These are phyloP conservation scores for Alternaria viburni DNA, from an alignment of 2,329 filamentous ascomycete genomes.

Conservation along the genomic window DNA sequence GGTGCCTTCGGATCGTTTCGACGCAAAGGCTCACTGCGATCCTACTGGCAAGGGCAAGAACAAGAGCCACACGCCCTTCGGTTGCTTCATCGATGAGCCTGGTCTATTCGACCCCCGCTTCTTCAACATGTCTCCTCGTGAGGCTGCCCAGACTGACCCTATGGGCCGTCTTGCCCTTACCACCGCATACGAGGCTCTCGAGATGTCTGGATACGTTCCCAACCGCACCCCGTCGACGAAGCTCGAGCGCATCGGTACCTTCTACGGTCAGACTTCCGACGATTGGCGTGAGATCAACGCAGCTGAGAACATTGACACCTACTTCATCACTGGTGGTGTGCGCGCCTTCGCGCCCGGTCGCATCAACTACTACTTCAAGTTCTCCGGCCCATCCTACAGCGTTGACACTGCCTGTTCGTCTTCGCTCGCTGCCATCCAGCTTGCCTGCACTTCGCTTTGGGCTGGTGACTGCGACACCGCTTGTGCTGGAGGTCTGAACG, in stretches of 20 bases:
- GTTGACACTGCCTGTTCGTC: slow-evolving; percentile 83
- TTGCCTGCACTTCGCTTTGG: slow-evolving; percentile 76
- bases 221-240: slow-evolving; percentile 73
- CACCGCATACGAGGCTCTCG: slow-evolving; percentile 81
- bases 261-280: slow-evolving; percentile 77
- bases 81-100: slow-evolving; percentile 77
- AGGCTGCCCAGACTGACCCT: slow-evolving; percentile 80
- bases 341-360: slow-evolving; percentile 67
- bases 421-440: slow-evolving; percentile 72
- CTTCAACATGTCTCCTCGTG: slow-evolving; percentile 85
- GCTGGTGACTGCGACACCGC: slow-evolving; percentile 81
- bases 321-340: slow-evolving; percentile 70
- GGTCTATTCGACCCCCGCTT: slow-evolving; percentile 82
- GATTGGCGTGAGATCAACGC: slow-evolving; percentile 80
- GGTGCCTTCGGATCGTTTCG: slow-evolving; percentile 74
- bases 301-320: slow-evolving; percentile 72
- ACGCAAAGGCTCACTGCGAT: slow-evolving; percentile 73
- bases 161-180: slow-evolving; percentile 79
- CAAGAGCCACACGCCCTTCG: slow-evolving; percentile 77
- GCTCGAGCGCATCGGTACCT: slow-evolving; percentile 70
- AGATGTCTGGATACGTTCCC: slow-evolving; percentile 79
- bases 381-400: slow-evolving; percentile 73
- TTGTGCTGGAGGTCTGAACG: slow-evolving; percentile 77
- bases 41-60: slow-evolving; percentile 75
- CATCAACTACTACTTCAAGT: slow-evolving; percentile 80